Evolutionary conservation across 208 protist genomes (phyloP).

Genomic region (Crithidia sp.): DNA sequence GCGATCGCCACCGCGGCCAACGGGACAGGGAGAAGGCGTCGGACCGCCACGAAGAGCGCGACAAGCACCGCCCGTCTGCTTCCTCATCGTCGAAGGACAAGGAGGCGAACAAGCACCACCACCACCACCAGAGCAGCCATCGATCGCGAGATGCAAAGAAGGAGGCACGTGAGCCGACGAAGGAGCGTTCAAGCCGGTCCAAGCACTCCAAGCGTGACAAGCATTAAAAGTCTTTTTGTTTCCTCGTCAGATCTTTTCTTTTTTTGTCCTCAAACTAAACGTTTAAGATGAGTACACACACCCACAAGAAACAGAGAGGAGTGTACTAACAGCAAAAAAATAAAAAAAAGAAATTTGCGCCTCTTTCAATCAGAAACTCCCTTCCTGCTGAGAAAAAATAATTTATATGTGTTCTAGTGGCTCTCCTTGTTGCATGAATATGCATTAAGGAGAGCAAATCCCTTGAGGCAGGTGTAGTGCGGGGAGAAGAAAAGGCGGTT

Average conservation of each 20-base stretch:
- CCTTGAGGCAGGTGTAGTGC: not conserved
- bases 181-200: not conserved
- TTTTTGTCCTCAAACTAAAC: too few species aligned
- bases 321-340: not conserved
- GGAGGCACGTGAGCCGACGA: conserved; percentile 3
- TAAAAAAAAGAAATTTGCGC: not conserved
- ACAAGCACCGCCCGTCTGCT: not conserved
- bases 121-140: not conserved
- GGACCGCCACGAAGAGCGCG: not conserved
- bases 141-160: conserved; percentile 18
- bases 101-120: not conserved
- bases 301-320: not conserved
- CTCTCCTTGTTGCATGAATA: not conserved
- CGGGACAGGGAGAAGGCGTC: not conserved
- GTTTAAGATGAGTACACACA: too few species aligned
- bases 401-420: not conserved
- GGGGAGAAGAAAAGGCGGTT: too few species aligned
- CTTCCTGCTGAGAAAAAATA: not conserved
- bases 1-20: not conserved
- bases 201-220: not conserved
- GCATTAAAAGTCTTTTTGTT: not conserved
- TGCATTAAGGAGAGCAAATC: not conserved
- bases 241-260: not conserved
- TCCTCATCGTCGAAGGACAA: not conserved
- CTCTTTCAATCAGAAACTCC: not conserved